Conservation (phyloP, 306 rosid genomes). For the Glycine latifolia region DNA sequence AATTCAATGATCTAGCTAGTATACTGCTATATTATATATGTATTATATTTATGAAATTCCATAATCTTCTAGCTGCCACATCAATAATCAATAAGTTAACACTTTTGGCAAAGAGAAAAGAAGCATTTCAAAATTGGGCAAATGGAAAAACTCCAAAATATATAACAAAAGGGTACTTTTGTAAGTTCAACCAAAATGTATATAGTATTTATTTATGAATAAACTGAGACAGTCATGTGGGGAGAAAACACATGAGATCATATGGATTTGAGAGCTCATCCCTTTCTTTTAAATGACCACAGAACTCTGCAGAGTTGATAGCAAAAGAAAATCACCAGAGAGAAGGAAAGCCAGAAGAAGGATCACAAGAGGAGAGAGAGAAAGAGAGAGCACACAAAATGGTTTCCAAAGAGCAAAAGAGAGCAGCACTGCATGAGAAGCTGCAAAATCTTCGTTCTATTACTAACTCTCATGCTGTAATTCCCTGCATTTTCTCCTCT, state of each 20-base stretch:
- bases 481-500: slow-evolving; percentile 49
- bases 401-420: slow-evolving; percentile 95
- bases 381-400: slow-evolving; percentile 46
- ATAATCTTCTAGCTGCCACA: too few relatives aligned
- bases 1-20: too few relatives aligned
- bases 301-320: slow-evolving; percentile 50
- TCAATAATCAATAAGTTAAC: too few relatives aligned
- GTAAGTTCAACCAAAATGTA: slow-evolving; percentile 50
- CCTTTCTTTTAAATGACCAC: slow-evolving; percentile 63
- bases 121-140: background rate
- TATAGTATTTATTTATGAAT: slow-evolving; percentile 51
- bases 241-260: slow-evolving; percentile 72
- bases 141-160: slow-evolving; percentile 7
- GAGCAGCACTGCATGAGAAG: slow-evolving; percentile 88
- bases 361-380: slow-evolving; percentile 23
- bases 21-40: too few relatives aligned
- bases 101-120: background rate
- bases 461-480: slow-evolving; percentile 97
- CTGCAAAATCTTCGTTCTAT: slow-evolving; percentile 96
- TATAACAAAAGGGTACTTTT: slow-evolving; percentile 55
- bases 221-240: slow-evolving; percentile 70
- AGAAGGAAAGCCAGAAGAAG: slow-evolving; percentile 29
- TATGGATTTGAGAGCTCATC: slow-evolving; percentile 74
- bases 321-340: slow-evolving; percentile 32
- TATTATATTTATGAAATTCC: too few relatives aligned